Conservation (phyloP, 2,329 filamentous ascomycete genomes). For the Pseudonectria buxi region DNA sequence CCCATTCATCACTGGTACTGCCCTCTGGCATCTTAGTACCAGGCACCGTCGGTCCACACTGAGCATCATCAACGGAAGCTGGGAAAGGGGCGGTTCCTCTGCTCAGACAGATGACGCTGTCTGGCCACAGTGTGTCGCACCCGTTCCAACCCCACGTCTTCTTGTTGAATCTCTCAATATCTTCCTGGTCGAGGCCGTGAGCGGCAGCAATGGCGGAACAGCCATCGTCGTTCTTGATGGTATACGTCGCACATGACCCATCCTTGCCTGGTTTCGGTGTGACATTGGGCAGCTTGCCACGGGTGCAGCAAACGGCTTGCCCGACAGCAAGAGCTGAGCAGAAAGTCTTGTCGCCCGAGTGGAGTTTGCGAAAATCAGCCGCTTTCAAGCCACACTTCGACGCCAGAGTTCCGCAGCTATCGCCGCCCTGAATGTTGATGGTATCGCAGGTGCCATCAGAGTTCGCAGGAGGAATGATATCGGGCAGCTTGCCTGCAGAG, state of each 20-base stretch:
- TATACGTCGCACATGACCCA: slow-evolving; percentile 25
- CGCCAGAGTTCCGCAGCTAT: slow-evolving; percentile 30
- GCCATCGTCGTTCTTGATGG: slow-evolving; percentile 23
- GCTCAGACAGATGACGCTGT: slow-evolving; percentile 25
- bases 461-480: slow-evolving; percentile 11
- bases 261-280: slow-evolving; percentile 25
- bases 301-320: slow-evolving; percentile 31
- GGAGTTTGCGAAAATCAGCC: slow-evolving; percentile 29
- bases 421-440: slow-evolving; percentile 24
- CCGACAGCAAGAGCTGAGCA: slow-evolving; percentile 24
- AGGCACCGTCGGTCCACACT: slow-evolving; percentile 38
- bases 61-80: slow-evolving; percentile 14
- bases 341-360: slow-evolving; percentile 19
- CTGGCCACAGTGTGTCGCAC: slow-evolving; percentile 19
- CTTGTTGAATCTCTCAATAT: slow-evolving; percentile 32
- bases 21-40: slow-evolving; percentile 28
- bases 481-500: slow-evolving; percentile 12
- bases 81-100: slow-evolving; percentile 20
- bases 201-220: slow-evolving; percentile 29
- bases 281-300: slow-evolving; percentile 29
- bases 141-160: slow-evolving; percentile 33
- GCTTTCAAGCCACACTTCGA: slow-evolving; percentile 29
- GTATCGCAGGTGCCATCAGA: slow-evolving; percentile 21
- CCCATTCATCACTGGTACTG: slow-evolving; percentile 24
- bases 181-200: slow-evolving; percentile 27